Conservation (phyloP, 2,329 filamentous ascomycete species). For the Neopestalotiopsis clavispora region DNA sequence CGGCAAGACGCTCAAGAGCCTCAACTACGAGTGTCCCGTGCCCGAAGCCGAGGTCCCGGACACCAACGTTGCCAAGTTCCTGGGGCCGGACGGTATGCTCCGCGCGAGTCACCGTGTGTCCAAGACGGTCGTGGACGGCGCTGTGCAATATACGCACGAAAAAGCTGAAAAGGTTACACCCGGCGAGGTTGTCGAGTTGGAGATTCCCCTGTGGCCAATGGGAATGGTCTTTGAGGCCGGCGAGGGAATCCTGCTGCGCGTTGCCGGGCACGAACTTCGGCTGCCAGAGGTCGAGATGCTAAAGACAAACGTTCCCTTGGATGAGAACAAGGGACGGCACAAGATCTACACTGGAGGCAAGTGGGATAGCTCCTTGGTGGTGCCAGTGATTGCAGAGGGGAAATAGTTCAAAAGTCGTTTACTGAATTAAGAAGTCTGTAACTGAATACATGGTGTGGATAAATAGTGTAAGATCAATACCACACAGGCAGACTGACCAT, state of each 20-base stretch:
- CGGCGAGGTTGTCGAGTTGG: constrained; percentile 22
- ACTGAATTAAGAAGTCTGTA: too few species aligned
- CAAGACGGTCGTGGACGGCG: not conserved
- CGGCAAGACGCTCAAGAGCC: constrained; percentile 22
- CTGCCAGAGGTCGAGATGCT: constrained; percentile 14
- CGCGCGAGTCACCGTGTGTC: constrained; percentile 22
- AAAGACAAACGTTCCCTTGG: not conserved
- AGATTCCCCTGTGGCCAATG: constrained; percentile 28
- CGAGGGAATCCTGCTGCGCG: constrained; percentile 26
- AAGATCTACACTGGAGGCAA: constrained; percentile 6
- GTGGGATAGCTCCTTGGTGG: constrained; percentile 1
- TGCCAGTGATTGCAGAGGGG: constrained; percentile 6
- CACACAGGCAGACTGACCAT: too few species aligned
- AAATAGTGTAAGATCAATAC: too few species aligned
- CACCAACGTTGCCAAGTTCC: constrained; percentile 25
- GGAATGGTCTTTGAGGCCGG: constrained; percentile 31
- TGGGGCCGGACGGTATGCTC: constrained; percentile 28
- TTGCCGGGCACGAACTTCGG: constrained; percentile 30
- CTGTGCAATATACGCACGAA: constrained; percentile 11
- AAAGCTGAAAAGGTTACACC: constrained; percentile 17
- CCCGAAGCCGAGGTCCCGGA: constrained; percentile 23
- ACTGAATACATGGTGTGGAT: too few species aligned
- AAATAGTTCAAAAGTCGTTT: too few species aligned
- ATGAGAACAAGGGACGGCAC: constrained; percentile 10
- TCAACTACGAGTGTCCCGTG: constrained; percentile 23